A percentile compares a stretch with the other conserved stretches of the same genome.
Evolutionary conservation across 768 basidiomycete genomes (phyloP).

Genomic region (Boletus speciosus): DNA sequence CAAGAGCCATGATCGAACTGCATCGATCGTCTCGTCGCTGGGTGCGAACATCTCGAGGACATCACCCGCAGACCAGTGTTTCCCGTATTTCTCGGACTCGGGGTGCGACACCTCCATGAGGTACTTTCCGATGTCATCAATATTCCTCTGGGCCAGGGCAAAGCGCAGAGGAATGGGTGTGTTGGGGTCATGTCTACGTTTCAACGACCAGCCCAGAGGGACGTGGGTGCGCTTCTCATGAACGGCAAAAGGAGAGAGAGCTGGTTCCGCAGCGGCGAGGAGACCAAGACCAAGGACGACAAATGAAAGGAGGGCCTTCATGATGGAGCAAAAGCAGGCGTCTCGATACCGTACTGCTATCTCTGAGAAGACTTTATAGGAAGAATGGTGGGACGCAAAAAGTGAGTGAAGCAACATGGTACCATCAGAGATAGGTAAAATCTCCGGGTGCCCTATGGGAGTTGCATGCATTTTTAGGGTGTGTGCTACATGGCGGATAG

Average conservation of each 20-base stretch:
- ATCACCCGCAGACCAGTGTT: constrained; percentile 30
- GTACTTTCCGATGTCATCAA: constrained; percentile 25
- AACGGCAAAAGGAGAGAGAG: constrained; percentile 26
- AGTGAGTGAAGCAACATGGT: constrained; percentile 8
- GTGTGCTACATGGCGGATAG: background rate
- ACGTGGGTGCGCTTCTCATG: constrained; percentile 39
- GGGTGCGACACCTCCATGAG: constrained; percentile 36
- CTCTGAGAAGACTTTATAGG: constrained; percentile 6
- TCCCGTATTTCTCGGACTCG: constrained; percentile 29
- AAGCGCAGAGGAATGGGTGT: constrained; percentile 27
- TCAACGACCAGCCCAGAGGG: constrained; percentile 36
- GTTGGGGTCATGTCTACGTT: constrained; percentile 35
- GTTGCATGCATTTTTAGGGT: constrained; percentile 1
- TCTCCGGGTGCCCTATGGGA: background rate
- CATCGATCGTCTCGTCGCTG: constrained; percentile 19
- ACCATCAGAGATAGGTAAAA: background rate
- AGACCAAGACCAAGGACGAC: constrained; percentile 18
- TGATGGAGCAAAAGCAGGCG: background rate
- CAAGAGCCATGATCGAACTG: constrained; percentile 29
- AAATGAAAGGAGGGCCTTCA: constrained; percentile 16
- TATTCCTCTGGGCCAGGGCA: constrained; percentile 32
- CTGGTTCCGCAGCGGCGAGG: constrained; percentile 14
- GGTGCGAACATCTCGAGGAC: constrained; percentile 31
- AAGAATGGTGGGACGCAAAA: background rate
- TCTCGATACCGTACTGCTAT: background rate